Conservation (phyloP, 2,329 filamentous ascomycete species). For the Alternaria triticimaculans region DNA sequence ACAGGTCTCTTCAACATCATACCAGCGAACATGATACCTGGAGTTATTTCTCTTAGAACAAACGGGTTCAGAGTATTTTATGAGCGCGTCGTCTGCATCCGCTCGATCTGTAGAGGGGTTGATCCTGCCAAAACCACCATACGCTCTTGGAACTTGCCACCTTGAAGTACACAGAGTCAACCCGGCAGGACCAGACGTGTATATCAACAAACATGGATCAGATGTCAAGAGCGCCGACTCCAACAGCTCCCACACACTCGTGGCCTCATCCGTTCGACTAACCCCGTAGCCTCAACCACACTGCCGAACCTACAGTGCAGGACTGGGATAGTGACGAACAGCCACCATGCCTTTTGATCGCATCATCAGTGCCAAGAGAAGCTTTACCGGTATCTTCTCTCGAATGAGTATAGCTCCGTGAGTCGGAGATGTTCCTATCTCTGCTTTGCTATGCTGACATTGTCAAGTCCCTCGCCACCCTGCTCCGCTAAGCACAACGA, state of each 20-base stretch:
- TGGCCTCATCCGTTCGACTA: neutral
- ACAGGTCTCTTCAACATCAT: neutral
- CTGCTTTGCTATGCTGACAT: conserved; percentile 4
- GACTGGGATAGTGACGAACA: conserved; percentile 13
- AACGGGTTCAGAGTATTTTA: neutral
- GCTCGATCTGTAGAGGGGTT: neutral
- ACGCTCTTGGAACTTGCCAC: neutral
- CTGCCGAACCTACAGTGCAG: neutral
- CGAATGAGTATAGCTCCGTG: conserved; percentile 1
- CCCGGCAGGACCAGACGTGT: conserved; percentile 10
- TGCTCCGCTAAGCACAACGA: conserved; percentile 10
- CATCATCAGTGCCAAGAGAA: conserved; percentile 39
- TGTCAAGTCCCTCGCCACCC: neutral
- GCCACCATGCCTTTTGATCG: conserved; percentile 35
- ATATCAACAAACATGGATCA: conserved; percentile 19
- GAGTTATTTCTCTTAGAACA: neutral
- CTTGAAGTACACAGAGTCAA: neutral
- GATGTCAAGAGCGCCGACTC: conserved; percentile 2
- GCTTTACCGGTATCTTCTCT: conserved; percentile 37
- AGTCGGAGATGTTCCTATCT: neutral
- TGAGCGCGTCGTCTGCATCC: neutral
- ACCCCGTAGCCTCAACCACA: neutral
- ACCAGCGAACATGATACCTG: neutral
- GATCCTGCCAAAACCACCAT: neutral
- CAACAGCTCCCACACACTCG: neutral